A percentile compares a stretch with the other conserved stretches of the same genome.
Evolutionary conservation across 768 basidiomycete species (phyloP).

Genomic region (Tephrocybe sp.): DNA sequence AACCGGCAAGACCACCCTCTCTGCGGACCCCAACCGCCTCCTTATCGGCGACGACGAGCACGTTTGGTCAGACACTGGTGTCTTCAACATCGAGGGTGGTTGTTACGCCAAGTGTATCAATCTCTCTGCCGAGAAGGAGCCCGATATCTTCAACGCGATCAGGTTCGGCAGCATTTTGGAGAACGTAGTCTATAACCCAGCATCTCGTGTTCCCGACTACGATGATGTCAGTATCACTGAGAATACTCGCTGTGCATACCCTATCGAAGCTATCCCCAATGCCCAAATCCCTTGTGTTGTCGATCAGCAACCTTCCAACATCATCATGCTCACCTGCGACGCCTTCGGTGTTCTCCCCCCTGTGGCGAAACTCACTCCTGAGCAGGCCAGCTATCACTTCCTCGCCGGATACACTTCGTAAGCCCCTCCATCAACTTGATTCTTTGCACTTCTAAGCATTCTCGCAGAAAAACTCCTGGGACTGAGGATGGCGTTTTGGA

Average conservation of each 20-base stretch:
- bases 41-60: constrained; percentile 99
- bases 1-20: constrained; percentile 98
- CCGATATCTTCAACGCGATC: constrained; percentile 96
- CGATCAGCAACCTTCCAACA: constrained; percentile 86
- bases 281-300: constrained; percentile 92
- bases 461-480: constrained; percentile 88
- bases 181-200: constrained; percentile 96
- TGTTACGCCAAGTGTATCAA: constrained; percentile 99
- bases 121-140: constrained; percentile 95
- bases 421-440: constrained; percentile 26
- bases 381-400: constrained; percentile 98
- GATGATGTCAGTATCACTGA: constrained; percentile 97
- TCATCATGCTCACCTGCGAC: constrained; percentile 97
- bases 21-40: constrained; percentile 90
- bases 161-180: constrained; percentile 96
- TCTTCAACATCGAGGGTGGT: constrained; percentile 99
- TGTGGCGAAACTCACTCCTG: constrained; percentile 86
- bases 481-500: constrained; percentile 98
- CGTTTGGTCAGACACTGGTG: constrained; percentile 98
- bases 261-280: constrained; percentile 96
- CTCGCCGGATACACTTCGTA: constrained; percentile 94
- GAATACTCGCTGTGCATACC: constrained; percentile 99
- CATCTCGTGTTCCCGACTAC: constrained; percentile 84
- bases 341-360: constrained; percentile 98
- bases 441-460: constrained; percentile 10